phyloP scores from a whole-genome alignment of 2,329 filamentous ascomycete genomes.

The Stagonosporopsis vannaccii region DNA sequence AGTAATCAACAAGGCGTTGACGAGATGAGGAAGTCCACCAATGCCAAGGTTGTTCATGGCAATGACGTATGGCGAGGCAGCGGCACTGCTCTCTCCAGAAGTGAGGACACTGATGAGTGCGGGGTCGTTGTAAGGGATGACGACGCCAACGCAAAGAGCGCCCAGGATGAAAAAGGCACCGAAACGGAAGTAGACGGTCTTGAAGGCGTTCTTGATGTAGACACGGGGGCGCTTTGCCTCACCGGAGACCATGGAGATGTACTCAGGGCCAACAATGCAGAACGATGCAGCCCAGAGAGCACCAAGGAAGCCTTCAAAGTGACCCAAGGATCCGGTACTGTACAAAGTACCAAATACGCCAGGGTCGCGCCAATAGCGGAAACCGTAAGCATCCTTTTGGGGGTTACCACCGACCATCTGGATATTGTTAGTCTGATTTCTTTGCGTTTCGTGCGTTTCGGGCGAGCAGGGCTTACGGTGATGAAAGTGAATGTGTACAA shows the following conservation, averaged over 20 bases:
- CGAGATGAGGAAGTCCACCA: constrained; percentile 62
- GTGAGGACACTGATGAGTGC: constrained; percentile 66
- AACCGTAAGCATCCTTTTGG: constrained; percentile 51
- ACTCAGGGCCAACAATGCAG: constrained; percentile 58
- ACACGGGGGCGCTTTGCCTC: constrained; percentile 56
- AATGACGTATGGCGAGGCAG: constrained; percentile 69
- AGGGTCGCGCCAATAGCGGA: constrained; percentile 54
- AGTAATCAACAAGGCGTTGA: constrained; percentile 64
- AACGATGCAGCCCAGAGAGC: constrained; percentile 54
- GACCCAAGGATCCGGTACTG: constrained; percentile 33
- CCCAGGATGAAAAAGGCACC: constrained; percentile 57
- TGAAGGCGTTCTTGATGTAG: constrained; percentile 58
- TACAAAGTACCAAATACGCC: constrained; percentile 44
- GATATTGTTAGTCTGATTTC: not conserved
- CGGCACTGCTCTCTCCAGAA: constrained; percentile 51
- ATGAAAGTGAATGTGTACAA: constrained; percentile 57
- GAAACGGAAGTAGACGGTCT: constrained; percentile 57
- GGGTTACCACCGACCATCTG: constrained; percentile 55
- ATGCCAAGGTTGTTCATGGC: constrained; percentile 65
- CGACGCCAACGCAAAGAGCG: constrained; percentile 55
- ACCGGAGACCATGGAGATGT: constrained; percentile 58
- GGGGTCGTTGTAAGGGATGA: constrained; percentile 70
- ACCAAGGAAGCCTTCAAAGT: constrained; percentile 50
- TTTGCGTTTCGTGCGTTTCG: fast-evolving
- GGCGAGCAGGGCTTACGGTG: constrained; percentile 33